These are phyloP conservation scores for Phytophthora multivora DNA, from an alignment of 352 stramenopile species.

Conservation along the genomic window DNA sequence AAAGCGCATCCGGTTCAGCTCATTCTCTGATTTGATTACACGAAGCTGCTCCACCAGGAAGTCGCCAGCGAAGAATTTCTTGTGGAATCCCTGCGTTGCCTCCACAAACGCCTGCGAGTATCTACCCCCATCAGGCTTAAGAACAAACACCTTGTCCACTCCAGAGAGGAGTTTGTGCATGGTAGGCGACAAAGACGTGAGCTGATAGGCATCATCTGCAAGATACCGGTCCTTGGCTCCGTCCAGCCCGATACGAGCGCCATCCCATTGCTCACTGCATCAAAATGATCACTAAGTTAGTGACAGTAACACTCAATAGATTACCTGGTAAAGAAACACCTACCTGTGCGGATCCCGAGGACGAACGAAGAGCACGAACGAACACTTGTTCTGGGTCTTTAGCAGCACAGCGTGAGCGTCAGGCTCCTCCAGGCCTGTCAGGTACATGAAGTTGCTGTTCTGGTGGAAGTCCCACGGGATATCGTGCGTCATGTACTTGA, in stretches of 20 bases:
- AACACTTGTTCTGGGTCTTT: conserved; percentile 65
- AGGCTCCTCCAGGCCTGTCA: conserved; percentile 81
- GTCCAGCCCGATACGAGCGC: conserved; percentile 66
- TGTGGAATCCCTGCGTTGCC: conserved; percentile 62
- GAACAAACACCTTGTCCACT: conserved; percentile 72
- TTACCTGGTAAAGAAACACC: background rate
- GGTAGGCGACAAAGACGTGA: conserved; percentile 58
- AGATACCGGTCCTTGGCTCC: conserved; percentile 60
- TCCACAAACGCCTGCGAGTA: conserved; percentile 65
- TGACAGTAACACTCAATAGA: background rate
- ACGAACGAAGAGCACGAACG: conserved; percentile 80
- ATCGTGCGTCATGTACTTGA: conserved; percentile 89
- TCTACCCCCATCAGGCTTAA: conserved; percentile 58
- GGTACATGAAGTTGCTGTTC: conserved; percentile 87
- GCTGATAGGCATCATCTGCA: conserved; percentile 70
- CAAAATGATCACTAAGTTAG: no score
- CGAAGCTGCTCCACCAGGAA: conserved; percentile 79
- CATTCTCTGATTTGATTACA: conserved; percentile 72
- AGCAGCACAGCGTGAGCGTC: conserved; percentile 78
- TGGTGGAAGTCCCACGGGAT: conserved; percentile 89
- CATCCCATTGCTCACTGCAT: conserved; percentile 81
- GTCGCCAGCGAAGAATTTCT: conserved; percentile 76
- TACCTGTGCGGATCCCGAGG: conserved; percentile 73
- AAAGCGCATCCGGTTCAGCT: conserved; percentile 78
- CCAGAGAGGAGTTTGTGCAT: conserved; percentile 62